Percentiles rank a stretch among this genome's conserved stretches.
These are phyloP conservation scores for Nematodospora anomalae DNA, from an alignment of 1,139 yeast species.

Conservation along the genomic window DNA sequence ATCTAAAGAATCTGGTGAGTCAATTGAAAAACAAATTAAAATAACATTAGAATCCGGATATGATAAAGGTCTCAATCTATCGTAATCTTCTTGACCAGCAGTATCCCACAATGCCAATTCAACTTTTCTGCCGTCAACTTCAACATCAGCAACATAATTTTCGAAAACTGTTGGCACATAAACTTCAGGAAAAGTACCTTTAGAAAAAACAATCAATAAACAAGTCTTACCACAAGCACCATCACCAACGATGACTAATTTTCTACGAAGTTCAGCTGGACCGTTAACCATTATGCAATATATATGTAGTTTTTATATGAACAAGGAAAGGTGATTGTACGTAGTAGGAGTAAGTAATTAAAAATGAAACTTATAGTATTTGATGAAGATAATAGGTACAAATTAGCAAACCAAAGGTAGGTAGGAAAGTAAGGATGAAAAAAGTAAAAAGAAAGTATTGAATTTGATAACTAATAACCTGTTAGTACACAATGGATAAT, in stretches of 20 bases:
- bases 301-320: slow-evolving; percentile 4
- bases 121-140: slow-evolving; percentile 91
- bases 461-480: neutral
- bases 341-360: slow-evolving; percentile 1
- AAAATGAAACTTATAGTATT: neutral
- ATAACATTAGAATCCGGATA: slow-evolving; percentile 94
- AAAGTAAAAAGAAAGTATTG: slow-evolving; percentile 1
- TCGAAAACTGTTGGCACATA: slow-evolving; percentile 96
- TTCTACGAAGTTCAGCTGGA: slow-evolving; percentile 72
- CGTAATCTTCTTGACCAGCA: slow-evolving; percentile 97
- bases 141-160: slow-evolving; percentile 92
- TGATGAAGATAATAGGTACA: neutral
- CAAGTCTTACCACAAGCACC: slow-evolving; percentile 89
- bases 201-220: slow-evolving; percentile 81
- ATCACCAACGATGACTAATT: slow-evolving; percentile 83
- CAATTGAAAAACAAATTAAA: slow-evolving; percentile 87
- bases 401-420: neutral
- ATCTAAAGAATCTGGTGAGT: slow-evolving; percentile 88
- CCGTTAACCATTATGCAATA: slow-evolving; percentile 42
- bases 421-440: neutral
- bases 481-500: no score
- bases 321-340: slow-evolving; percentile 4
- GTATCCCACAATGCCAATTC: slow-evolving; percentile 98
- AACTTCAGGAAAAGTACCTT: slow-evolving; percentile 94
- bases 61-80: slow-evolving; percentile 88